Conservation (phyloP, 2,329 filamentous ascomycete species). For the Xylaria sp. region DNA sequence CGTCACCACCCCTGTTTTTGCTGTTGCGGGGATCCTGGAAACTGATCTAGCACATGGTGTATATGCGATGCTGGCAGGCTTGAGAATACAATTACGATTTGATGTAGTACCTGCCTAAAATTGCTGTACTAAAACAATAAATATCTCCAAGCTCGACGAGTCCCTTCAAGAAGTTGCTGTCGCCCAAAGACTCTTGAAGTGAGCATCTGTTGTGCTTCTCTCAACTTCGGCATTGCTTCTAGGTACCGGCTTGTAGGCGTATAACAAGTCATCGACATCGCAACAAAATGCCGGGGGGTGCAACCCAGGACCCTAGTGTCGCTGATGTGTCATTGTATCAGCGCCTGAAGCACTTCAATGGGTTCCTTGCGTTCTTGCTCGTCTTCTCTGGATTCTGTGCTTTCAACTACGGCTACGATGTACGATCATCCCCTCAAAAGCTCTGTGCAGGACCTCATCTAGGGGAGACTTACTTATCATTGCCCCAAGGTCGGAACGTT, state of each 20-base stretch:
- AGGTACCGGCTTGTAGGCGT: not conserved
- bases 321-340: constrained; percentile 8
- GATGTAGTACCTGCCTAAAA: not conserved
- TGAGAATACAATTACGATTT: not conserved
- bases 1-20: constrained; percentile 2
- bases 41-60: not conserved
- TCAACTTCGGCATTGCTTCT: not conserved
- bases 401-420: constrained; percentile 25
- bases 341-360: constrained; percentile 20
- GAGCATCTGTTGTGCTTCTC: not conserved
- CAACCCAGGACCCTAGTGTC: not conserved
- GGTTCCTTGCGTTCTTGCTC: constrained; percentile 16
- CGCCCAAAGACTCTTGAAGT: not conserved
- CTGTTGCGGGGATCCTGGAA: constrained; percentile 7
- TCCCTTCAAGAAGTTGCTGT: not conserved
- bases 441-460: not conserved
- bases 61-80: not conserved
- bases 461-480: constrained; percentile 7
- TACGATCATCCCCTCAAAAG: constrained; percentile 3
- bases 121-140: not conserved
- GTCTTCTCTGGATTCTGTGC: constrained; percentile 18
- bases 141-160: not conserved
- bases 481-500: constrained; percentile 15
- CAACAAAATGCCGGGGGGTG: constrained; percentile 4
- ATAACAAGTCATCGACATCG: not conserved